Base-by-base conservation (phyloP, 306 rosid species). In the Amphicarpaea edgeworthii region DNA sequence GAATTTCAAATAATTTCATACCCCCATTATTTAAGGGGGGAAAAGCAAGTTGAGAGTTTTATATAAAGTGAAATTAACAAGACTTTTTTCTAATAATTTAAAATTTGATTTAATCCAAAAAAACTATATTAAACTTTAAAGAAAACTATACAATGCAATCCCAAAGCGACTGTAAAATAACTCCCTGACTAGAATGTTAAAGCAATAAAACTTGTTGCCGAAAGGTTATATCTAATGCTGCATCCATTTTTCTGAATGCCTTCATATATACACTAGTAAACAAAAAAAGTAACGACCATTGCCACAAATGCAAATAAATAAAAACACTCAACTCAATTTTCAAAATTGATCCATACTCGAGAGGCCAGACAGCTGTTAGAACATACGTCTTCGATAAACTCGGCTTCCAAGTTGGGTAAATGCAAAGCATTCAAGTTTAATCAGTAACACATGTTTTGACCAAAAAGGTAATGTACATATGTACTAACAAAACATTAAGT, bases 381-480 rank as follows among this genome's bases (percentile, higher is more conserved):
- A 65, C 51, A 42, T 32, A 24, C 28, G 81, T 32, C 68, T 75
- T 24, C 4, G n/a, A 34, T 61, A 75, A 83, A 47, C 46, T 71
- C 64, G 49, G 43, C 72, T 70, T 75, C 58, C 43, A 47, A 30
- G 5, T 26, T 71, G 26, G 24, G 47, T 55, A 70, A 46, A 76
- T 38, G 47, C 53, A 83, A 75, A 17, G 60, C 54, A 54, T 32
- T 69, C 60, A 12, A 12, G 21, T 73, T 40, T 50, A 37, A 60
- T 55, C 37, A 26, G 16, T 37, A 20, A 47, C 4, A 57, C 46
- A 45, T 34, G 46, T 23, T 50, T 75, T 47, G 51, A 38, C n/a
- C 57, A 58, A 46, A 58, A 51, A 59, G 30, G 12, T 50, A 6
- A 60, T 12, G 51, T 59, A 59, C 28, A 49, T 21, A 47, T 40